Evolutionary conservation across 2,329 filamentous ascomycete genomes (phyloP).

Genomic region (Chlorencoelia australis): DNA sequence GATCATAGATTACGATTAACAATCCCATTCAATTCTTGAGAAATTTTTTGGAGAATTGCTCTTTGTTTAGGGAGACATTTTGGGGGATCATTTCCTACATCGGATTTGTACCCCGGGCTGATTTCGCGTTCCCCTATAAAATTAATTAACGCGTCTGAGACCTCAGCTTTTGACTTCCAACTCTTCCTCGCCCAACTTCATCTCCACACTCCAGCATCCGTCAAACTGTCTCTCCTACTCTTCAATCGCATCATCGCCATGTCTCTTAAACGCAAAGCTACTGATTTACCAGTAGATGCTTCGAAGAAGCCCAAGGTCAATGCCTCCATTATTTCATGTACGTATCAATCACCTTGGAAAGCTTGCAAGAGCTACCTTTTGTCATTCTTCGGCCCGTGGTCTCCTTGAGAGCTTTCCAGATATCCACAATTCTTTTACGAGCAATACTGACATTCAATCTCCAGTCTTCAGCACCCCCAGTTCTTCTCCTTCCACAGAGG

Average conservation of each 20-base stretch:
- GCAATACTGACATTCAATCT: too few relatives aligned
- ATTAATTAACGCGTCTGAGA: conserved; percentile 2
- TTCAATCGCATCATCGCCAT: conserved; percentile 13
- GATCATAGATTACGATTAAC: conserved; percentile 3
- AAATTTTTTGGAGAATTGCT: too few relatives aligned
- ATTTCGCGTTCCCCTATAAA: conserved; percentile 6
- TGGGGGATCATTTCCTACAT: too few relatives aligned
- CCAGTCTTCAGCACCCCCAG: conserved; percentile 62
- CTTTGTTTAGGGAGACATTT: too few relatives aligned
- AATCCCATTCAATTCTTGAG: background rate
- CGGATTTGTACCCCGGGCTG: too few relatives aligned
- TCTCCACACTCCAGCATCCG: background rate
- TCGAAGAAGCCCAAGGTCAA: conserved; percentile 66
- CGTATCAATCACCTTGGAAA: too few relatives aligned
- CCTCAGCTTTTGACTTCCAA: background rate
- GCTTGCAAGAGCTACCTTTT: too few relatives aligned
- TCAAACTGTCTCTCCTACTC: conserved; percentile 17
- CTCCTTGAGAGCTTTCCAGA: too few relatives aligned
- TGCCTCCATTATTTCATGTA: conserved; percentile 75
- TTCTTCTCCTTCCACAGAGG: conserved; percentile 26
- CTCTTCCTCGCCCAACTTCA: background rate
- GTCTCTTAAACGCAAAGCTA: conserved; percentile 57
- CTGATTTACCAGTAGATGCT: conserved; percentile 36
- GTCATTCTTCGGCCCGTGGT: too few relatives aligned
- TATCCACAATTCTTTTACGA: too few relatives aligned